phyloP scores from a whole-genome alignment of 768 basidiomycete species.

The Mycena latifolia region DNA sequence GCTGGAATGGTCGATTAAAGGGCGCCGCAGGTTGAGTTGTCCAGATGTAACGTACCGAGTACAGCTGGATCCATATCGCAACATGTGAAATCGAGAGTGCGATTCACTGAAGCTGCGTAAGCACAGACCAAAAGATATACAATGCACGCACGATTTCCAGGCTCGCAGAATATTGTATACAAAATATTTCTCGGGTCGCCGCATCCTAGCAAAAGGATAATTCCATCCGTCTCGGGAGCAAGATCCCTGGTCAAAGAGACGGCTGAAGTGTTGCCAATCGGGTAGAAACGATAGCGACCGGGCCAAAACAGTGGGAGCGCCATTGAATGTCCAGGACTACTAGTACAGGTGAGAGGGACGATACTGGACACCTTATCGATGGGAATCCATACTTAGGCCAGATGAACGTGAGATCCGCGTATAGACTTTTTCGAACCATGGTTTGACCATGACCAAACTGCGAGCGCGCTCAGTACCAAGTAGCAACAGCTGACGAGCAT shows the following conservation, averaged over 20 bases:
- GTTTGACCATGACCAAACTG: too few species aligned
- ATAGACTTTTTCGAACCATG: too few species aligned
- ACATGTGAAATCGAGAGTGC: conserved; percentile 61
- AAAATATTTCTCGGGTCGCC: conserved; percentile 63
- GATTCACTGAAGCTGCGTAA: conserved; percentile 30
- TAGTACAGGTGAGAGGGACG: too few species aligned
- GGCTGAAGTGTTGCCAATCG: conserved; percentile 64
- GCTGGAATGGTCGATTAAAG: conserved; percentile 44
- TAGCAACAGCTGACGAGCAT: too few species aligned
- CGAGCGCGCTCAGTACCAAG: too few species aligned
- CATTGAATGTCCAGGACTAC: too few species aligned
- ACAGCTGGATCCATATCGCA: conserved; percentile 63
- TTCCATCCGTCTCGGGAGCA: conserved; percentile 53
- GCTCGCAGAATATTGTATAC: conserved; percentile 51
- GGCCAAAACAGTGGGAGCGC: conserved; percentile 52
- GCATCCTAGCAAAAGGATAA: conserved; percentile 58
- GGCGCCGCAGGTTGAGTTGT: background rate
- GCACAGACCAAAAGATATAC: conserved; percentile 8
- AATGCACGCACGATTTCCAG: conserved; percentile 26
- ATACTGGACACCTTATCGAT: too few species aligned
- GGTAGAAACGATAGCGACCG: conserved; percentile 56
- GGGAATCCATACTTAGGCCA: too few species aligned
- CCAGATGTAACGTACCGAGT: conserved; percentile 48
- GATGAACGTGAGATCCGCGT: too few species aligned
- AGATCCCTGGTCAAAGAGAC: conserved; percentile 56